Evolutionary conservation across 148 eudicot genomes (phyloP).

Genomic region (Diospyros kaki): DNA sequence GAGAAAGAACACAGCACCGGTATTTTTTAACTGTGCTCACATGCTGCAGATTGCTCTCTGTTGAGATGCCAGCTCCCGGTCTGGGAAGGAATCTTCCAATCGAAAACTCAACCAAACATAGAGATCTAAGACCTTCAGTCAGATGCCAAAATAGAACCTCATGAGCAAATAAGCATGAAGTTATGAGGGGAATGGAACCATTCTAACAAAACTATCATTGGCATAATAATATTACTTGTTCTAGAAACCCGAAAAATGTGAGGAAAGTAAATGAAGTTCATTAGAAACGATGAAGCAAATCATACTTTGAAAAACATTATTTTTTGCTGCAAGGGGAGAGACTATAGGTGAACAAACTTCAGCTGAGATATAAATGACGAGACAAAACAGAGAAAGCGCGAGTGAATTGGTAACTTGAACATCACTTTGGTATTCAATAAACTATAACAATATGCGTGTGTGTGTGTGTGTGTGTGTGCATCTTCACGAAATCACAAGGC

Average conservation of each 20-base stretch:
- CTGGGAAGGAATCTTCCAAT: constrained; percentile 82
- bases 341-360: neutral
- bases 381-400: neutral
- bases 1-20: no score
- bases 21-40: constrained; percentile 28
- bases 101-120: constrained; percentile 96
- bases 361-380: neutral
- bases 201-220: neutral
- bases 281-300: neutral
- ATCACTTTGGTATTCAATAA: neutral
- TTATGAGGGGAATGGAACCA: neutral
- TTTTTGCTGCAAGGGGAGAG: neutral
- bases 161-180: neutral
- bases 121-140: constrained; percentile 84
- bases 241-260: neutral
- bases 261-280: neutral
- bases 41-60: constrained; percentile 93
- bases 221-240: no score
- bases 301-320: neutral
- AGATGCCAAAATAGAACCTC: constrained; percentile 9
- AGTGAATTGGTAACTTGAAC: neutral
- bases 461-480: neutral
- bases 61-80: constrained; percentile 85
- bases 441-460: neutral
- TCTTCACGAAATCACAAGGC: neutral